phyloP scores from a whole-genome alignment of 2,329 filamentous ascomycete species.

The Apiospora pterosperma region DNA sequence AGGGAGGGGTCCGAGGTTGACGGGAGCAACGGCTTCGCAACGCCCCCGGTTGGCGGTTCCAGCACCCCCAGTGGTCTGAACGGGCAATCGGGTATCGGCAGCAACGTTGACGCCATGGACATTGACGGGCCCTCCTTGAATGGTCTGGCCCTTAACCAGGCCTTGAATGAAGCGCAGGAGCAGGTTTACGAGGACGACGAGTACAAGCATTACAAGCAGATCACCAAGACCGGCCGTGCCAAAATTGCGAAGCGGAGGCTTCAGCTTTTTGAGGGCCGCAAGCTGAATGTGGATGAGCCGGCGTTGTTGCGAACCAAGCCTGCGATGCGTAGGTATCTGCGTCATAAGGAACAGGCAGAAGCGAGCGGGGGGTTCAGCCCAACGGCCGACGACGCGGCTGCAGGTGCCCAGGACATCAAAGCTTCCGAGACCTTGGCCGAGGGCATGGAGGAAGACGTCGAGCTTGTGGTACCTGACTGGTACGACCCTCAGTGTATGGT shows the following conservation, averaged over 20 bases:
- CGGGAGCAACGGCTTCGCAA: constrained; percentile 81
- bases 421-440: constrained; percentile 79
- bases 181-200: constrained; percentile 88
- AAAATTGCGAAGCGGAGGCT: constrained; percentile 81
- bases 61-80: constrained; percentile 73
- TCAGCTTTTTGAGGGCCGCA: constrained; percentile 80
- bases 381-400: constrained; percentile 40
- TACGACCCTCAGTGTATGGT: constrained; percentile 85
- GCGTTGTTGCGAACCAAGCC: constrained; percentile 81
- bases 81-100: constrained; percentile 62
- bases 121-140: constrained; percentile 74
- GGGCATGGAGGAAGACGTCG: constrained; percentile 87
- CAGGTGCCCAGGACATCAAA: constrained; percentile 46
- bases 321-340: constrained; percentile 85
- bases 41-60: constrained; percentile 72
- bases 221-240: constrained; percentile 94
- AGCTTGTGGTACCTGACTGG: constrained; percentile 86
- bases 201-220: constrained; percentile 98
- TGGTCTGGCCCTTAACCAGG: constrained; percentile 60
- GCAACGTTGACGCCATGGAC: constrained; percentile 83
- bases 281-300: constrained; percentile 81
- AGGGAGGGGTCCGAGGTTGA: constrained; percentile 79
- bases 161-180: constrained; percentile 64
- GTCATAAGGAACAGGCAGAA: constrained; percentile 70
- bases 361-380: constrained; percentile 38